Conservation (phyloP, 139 green algal genomes). For the Diplosphaera chodatii region DNA sequence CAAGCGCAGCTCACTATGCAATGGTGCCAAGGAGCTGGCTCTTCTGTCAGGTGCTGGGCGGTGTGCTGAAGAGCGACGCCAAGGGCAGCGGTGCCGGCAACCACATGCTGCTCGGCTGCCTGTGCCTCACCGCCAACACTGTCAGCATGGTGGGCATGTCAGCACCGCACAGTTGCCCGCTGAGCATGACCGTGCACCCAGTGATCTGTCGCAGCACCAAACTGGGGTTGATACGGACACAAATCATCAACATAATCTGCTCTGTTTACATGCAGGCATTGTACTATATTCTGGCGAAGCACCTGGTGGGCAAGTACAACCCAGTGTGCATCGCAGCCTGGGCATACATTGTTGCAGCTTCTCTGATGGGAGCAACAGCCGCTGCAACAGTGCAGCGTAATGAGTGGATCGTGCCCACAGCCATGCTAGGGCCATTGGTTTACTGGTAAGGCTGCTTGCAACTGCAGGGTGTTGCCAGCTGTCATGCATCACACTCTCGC, state of each 20-base stretch:
- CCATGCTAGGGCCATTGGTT: conserved; percentile 23
- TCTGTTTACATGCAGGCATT: neutral
- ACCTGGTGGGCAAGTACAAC: conserved; percentile 28
- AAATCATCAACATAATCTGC: too few species aligned
- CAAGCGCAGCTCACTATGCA: too few species aligned
- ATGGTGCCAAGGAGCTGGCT: too few species aligned
- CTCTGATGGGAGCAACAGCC: conserved; percentile 21
- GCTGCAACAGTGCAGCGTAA: conserved; percentile 12
- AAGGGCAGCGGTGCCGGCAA: conserved; percentile 8
- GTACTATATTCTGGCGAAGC: conserved; percentile 48
- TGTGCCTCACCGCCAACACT: conserved; percentile 51
- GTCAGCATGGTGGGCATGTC: conserved; percentile 38
- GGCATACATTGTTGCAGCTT: conserved; percentile 47
- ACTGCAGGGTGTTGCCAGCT: neutral
- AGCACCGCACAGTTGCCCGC: conserved; percentile 3
- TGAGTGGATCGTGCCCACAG: conserved; percentile 28
- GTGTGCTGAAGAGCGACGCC: conserved; percentile 7
- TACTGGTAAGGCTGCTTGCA: neutral
- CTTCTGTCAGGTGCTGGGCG: conserved; percentile 15
- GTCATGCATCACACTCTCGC: too few species aligned
- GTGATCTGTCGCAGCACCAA: neutral
- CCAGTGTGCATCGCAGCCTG: conserved; percentile 52
- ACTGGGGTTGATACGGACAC: too few species aligned
- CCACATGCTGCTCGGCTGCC: conserved; percentile 40
- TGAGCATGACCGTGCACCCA: neutral